These are phyloP conservation scores for Malassezia nana DNA, from an alignment of 1,284 basidiomycete species.

Conservation along the genomic window DNA sequence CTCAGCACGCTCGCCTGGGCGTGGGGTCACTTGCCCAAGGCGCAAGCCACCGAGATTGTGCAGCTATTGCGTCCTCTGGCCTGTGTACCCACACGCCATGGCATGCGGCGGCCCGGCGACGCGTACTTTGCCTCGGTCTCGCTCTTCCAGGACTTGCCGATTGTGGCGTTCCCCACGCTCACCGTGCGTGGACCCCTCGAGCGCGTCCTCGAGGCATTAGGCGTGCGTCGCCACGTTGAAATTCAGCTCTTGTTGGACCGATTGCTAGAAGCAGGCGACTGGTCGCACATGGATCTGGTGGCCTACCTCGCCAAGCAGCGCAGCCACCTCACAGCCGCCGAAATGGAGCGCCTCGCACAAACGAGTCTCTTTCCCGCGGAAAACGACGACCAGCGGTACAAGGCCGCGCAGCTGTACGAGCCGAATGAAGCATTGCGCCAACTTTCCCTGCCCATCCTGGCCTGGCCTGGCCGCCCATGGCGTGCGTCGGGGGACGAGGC, in stretches of 20 bases:
- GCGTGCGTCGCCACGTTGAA: conserved; percentile 78
- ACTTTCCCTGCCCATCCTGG: conserved; percentile 69
- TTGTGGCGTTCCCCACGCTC: conserved; percentile 64
- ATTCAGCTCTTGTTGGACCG: conserved; percentile 50
- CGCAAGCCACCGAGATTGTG: conserved; percentile 57
- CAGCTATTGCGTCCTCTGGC: conserved; percentile 57
- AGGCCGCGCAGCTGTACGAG: conserved; percentile 57
- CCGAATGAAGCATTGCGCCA: conserved; percentile 65
- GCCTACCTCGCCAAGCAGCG: conserved; percentile 66
- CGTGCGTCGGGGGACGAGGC: conserved; percentile 53
- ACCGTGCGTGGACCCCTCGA: conserved; percentile 66
- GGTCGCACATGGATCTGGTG: conserved; percentile 50
- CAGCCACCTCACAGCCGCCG: conserved; percentile 60
- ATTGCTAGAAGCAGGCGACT: conserved; percentile 49
- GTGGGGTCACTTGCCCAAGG: conserved; percentile 63
- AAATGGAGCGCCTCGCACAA: conserved; percentile 63
- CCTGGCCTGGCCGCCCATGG: conserved; percentile 62
- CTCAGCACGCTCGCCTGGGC: conserved; percentile 62
- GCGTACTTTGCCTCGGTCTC: conserved; percentile 81
- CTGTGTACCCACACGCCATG: conserved; percentile 74
- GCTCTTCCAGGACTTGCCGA: conserved; percentile 70
- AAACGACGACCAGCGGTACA: conserved; percentile 37
- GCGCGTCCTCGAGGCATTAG: conserved; percentile 65
- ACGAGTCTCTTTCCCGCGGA: conserved; percentile 71
- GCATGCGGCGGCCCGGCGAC: conserved; percentile 64